Evolutionary conservation across 257 asterid species (phyloP).

Genomic region (Linaria vulgaris): DNA sequence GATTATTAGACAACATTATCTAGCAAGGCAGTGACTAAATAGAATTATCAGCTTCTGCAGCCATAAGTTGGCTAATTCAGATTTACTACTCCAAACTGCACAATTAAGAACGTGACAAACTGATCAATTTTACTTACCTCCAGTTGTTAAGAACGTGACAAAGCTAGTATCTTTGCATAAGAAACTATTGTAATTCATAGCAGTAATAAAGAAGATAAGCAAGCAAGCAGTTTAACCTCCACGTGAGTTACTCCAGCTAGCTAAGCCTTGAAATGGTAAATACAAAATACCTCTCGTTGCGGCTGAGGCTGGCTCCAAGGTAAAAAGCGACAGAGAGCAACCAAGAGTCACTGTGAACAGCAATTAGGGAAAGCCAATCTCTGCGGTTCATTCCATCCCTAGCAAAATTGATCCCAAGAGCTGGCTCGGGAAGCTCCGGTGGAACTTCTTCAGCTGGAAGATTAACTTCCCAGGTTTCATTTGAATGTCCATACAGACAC

Average conservation of each 20-base stretch:
- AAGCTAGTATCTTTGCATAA: neutral
- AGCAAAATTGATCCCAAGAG: conserved; percentile 88
- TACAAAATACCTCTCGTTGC: conserved; percentile 88
- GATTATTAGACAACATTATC: no score
- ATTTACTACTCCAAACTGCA: conserved; percentile 11
- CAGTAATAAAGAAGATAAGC: conserved; percentile 16
- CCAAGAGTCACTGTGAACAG: conserved; percentile 98
- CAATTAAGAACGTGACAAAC: neutral
- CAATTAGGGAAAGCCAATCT: conserved; percentile 94
- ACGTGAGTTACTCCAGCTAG: no score
- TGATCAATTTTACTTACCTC: neutral
- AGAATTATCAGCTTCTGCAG: no score
- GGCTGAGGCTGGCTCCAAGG: conserved; percentile 83
- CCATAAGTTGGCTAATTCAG: neutral
- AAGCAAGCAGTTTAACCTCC: no score
- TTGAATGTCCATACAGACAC: conserved; percentile 88
- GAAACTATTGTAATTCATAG: neutral
- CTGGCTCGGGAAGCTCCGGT: conserved; percentile 97
- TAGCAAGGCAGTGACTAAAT: no score
- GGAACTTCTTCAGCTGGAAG: conserved; percentile 99
- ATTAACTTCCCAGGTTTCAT: conserved; percentile 92
- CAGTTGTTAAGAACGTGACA: conserved; percentile 1
- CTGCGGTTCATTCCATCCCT: conserved; percentile 94
- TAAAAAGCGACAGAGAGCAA: conserved; percentile 92
- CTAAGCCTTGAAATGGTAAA: no score